Evolutionary conservation across 106 monocot genomes (phyloP).

Genomic region (Dendrobium catenatum): DNA sequence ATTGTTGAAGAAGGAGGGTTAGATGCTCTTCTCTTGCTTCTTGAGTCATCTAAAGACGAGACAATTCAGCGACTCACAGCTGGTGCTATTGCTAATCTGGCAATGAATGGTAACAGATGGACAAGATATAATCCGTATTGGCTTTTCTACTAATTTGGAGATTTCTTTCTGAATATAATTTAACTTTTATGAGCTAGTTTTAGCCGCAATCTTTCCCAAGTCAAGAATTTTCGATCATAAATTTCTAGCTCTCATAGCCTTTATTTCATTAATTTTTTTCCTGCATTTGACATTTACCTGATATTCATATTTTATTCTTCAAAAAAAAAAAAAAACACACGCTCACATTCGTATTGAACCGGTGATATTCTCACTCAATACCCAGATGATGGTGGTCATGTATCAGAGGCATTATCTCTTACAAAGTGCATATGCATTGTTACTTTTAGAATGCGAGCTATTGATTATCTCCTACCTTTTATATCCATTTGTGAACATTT

Average conservation of each 20-base stretch:
- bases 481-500: background rate
- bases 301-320: background rate
- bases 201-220: background rate
- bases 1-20: conserved; percentile 81
- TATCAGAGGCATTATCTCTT: background rate
- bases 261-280: background rate
- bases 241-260: background rate
- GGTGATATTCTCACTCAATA: background rate
- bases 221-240: background rate
- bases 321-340: background rate
- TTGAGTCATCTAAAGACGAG: conserved; percentile 22
- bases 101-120: conserved; percentile 26
- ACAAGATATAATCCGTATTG: background rate
- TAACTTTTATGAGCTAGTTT: background rate
- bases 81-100: conserved; percentile 26
- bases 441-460: background rate
- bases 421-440: background rate
- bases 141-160: background rate
- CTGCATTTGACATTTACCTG: background rate
- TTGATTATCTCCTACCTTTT: background rate
- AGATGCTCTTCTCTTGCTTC: conserved; percentile 45
- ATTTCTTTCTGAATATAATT: background rate
- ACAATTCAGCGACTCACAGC: conserved; percentile 20
- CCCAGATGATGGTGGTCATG: background rate
- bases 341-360: background rate